Conservation (phyloP, 2,329 filamentous ascomycete species). For the Neoscytalidium dimidiatum region DNA sequence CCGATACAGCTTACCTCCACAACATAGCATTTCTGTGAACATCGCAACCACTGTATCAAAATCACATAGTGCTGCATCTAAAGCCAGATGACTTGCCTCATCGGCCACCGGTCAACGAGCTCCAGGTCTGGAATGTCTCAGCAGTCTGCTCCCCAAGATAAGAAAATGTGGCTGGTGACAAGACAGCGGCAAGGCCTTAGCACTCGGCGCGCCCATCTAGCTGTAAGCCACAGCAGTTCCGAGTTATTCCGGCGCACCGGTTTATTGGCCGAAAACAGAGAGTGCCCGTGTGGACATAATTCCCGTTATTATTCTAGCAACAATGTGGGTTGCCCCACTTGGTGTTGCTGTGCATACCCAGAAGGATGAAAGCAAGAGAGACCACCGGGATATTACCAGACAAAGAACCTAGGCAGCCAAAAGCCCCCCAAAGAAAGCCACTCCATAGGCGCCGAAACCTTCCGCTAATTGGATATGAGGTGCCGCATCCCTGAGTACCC, state of each 20-base stretch:
- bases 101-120: neutral
- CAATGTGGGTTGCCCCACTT: no score
- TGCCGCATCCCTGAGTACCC: no score
- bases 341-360: no score
- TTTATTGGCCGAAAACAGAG: neutral
- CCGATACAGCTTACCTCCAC: neutral
- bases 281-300: neutral
- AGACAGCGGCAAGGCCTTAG: neutral
- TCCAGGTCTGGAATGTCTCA: neutral
- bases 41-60: neutral
- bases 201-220: neutral
- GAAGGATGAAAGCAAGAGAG: no score
- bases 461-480: no score
- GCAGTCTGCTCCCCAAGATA: neutral
- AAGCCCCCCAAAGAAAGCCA: no score
- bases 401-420: no score
- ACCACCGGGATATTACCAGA: no score
- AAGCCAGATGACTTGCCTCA: neutral
- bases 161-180: neutral
- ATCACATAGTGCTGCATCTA: neutral
- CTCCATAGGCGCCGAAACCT: no score
- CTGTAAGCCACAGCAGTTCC: neutral
- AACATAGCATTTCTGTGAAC: neutral
- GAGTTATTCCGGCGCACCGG: neutral
- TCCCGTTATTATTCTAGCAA: neutral